phyloP scores from a whole-genome alignment of 176 grass and related monocot species.

The Themeda triandra region DNA sequence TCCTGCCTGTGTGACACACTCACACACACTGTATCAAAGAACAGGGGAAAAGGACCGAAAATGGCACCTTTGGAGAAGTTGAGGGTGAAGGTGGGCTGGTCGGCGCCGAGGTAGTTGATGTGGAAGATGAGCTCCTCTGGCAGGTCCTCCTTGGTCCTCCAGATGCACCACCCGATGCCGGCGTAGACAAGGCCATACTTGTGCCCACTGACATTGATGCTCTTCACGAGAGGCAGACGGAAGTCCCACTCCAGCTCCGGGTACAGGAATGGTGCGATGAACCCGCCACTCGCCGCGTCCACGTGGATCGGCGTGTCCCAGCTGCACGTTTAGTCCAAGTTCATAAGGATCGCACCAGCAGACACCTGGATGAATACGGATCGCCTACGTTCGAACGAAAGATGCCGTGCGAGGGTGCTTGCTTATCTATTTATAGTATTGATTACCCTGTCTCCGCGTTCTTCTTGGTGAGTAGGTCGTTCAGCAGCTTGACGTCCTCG shows the following conservation, averaged over 20 bases:
- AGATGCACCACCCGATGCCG: constrained; percentile 84
- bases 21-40: background rate
- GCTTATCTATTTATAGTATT: constrained; percentile 18
- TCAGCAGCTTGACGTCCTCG: constrained; percentile 86
- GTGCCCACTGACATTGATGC: constrained; percentile 88
- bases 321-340: constrained; percentile 13
- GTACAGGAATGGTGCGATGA: constrained; percentile 93
- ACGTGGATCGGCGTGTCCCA: constrained; percentile 97
- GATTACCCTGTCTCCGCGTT: constrained; percentile 75
- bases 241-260: constrained; percentile 93
- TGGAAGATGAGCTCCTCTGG: constrained; percentile 98
- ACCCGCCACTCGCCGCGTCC: constrained; percentile 83
- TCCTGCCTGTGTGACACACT: background rate
- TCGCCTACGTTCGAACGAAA: background rate
- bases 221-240: constrained; percentile 88
- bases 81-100: constrained; percentile 93
- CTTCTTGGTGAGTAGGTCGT: constrained; percentile 66
- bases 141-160: constrained; percentile 80
- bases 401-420: background rate
- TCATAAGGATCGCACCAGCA: background rate
- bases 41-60: background rate
- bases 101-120: constrained; percentile 95
- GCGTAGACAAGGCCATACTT: constrained; percentile 92
- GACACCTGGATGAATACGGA: too few species aligned
- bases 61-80: constrained; percentile 86